Evolutionary conservation across 495 filamentous ascomycete species (phyloP).

Genomic region (Xylaria venustula): DNA sequence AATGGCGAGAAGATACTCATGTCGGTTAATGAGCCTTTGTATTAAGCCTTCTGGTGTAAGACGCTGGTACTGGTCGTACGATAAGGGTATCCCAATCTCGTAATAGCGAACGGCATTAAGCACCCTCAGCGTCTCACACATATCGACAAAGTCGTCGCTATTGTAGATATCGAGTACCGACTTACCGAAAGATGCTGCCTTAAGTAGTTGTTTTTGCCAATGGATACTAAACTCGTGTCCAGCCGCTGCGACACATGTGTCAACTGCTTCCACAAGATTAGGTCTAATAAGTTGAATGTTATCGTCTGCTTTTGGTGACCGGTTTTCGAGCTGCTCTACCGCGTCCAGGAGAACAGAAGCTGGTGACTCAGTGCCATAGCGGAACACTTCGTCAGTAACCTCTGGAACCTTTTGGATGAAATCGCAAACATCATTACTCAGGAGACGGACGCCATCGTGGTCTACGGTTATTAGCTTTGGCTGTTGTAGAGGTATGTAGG

Average conservation of each 20-base stretch:
- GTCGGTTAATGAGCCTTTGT: conserved; percentile 78
- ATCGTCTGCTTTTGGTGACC: conserved; percentile 95
- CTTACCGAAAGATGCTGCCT: conserved; percentile 95
- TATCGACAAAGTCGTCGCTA: conserved; percentile 97
- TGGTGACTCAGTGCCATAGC: conserved; percentile 79
- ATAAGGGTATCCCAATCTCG: conserved; percentile 85
- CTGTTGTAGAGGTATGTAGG: conserved; percentile 43
- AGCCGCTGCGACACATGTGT: conserved; percentile 77
- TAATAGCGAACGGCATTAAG: conserved; percentile 90
- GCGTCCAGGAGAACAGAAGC: conserved; percentile 91
- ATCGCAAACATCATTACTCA: conserved; percentile 91
- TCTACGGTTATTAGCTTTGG: conserved; percentile 66
- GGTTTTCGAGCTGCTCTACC: conserved; percentile 83
- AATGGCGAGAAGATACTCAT: conserved; percentile 89
- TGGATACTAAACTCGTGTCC: conserved; percentile 85
- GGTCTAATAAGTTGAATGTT: conserved; percentile 90
- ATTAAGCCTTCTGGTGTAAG: conserved; percentile 86
- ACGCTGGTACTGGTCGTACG: conserved; percentile 84
- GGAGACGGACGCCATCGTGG: conserved; percentile 81
- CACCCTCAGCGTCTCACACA: conserved; percentile 91
- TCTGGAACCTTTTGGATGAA: conserved; percentile 92
- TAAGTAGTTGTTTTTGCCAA: conserved; percentile 93
- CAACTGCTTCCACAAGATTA: conserved; percentile 85
- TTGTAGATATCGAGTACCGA: conserved; percentile 95
- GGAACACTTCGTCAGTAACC: conserved; percentile 84